Conservation (phyloP, 164 flowering plant genomes). For the Paratinospora sagittata region DNA sequence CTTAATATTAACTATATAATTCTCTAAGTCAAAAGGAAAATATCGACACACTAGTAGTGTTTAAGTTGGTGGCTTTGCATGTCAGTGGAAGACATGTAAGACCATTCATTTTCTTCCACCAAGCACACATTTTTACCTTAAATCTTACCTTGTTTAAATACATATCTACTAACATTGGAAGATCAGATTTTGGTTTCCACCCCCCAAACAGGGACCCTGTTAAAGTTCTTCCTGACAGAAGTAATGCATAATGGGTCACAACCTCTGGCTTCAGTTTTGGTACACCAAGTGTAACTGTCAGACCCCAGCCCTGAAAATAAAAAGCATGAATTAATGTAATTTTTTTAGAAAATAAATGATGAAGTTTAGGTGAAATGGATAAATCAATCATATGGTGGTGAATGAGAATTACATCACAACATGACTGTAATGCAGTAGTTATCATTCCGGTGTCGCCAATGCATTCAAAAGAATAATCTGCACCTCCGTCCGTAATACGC, state of each 20-base stretch:
- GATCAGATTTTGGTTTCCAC: conserved; percentile 92
- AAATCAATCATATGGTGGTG: background rate
- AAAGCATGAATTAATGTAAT: background rate
- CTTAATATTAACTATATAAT: background rate
- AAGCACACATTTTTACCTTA: background rate
- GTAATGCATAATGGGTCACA: conserved; percentile 65
- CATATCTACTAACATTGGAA: conserved; percentile 75
- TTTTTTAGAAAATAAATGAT: background rate
- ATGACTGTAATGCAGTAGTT: conserved; percentile 84
- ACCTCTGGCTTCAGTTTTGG: conserved; percentile 83
- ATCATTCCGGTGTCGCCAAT: conserved; percentile 75
- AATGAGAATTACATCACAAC: conserved; percentile 58
- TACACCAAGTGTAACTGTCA: conserved; percentile 93
- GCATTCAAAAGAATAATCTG: conserved; percentile 92
- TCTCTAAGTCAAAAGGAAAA: background rate
- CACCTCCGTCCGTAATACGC: conserved; percentile 79
- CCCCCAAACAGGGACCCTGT: conserved; percentile 86
- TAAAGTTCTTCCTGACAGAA: conserved; percentile 78
- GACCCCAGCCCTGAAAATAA: conserved; percentile 75
- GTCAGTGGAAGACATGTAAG: too few species aligned
- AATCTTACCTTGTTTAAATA: conserved; percentile 54
- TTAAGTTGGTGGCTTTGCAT: background rate
- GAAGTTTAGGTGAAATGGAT: background rate
- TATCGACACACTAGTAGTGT: too few species aligned
- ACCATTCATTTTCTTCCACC: too few species aligned